Percentiles rank a stretch among this genome's conserved stretches.
Conservation (phyloP, 2,329 filamentous ascomycete genomes). For the Cladosporium colombiae region DNA sequence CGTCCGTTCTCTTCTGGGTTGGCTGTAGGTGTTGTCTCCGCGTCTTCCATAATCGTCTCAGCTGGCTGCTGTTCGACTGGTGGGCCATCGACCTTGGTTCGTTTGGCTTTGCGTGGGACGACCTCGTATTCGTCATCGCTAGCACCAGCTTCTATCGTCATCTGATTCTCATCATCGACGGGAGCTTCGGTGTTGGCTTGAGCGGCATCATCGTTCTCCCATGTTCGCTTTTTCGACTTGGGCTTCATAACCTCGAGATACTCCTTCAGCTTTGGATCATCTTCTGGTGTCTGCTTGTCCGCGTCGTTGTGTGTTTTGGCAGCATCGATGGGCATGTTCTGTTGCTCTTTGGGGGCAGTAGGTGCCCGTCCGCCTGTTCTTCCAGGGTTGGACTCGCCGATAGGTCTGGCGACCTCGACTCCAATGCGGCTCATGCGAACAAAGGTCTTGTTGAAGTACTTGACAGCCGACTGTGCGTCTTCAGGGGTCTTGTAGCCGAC, state of each 20-base stretch:
- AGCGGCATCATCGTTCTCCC: constrained; percentile 16
- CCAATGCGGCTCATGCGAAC: constrained; percentile 93
- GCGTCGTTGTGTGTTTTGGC: background rate
- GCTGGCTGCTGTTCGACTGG: constrained; percentile 2
- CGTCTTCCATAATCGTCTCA: background rate
- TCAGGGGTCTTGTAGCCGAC: constrained; percentile 85
- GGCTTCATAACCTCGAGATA: constrained; percentile 80
- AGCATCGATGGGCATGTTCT: background rate
- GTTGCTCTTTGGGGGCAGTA: constrained; percentile 8
- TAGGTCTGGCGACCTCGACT: constrained; percentile 83
- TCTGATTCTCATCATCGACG: constrained; percentile 26
- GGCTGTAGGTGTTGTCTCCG: background rate
- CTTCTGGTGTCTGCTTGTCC: constrained; percentile 43
- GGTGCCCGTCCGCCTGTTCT: constrained; percentile 13
- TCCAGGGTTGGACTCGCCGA: constrained; percentile 46
- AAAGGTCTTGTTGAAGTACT: constrained; percentile 93
- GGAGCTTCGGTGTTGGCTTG: background rate
- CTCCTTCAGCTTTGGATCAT: constrained; percentile 81
- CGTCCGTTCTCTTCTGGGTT: background rate
- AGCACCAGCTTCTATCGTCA: background rate
- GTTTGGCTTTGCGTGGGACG: constrained; percentile 52
- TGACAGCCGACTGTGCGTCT: constrained; percentile 79
- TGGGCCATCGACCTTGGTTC: constrained; percentile 23
- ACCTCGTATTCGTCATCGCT: constrained; percentile 73
- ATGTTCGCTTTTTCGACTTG: constrained; percentile 45